Conservation (phyloP, 768 basidiomycete species). For the Mycena galopus region DNA sequence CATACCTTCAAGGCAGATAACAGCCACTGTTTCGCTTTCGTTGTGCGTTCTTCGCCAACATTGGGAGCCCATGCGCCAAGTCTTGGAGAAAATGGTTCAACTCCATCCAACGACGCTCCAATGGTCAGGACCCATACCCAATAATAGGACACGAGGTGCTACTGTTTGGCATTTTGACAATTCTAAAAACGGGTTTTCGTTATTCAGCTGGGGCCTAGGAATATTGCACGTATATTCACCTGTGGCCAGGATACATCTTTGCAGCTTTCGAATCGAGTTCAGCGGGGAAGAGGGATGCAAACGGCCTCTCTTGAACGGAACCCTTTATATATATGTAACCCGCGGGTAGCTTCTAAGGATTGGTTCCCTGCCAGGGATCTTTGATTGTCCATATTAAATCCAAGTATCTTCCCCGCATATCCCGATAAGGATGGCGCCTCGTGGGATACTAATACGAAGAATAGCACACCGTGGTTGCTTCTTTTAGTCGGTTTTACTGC, state of each 20-base stretch:
- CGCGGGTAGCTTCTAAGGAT: not conserved
- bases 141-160: conserved; percentile 34
- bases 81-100: not conserved
- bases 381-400: conserved; percentile 17
- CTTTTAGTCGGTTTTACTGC: no score
- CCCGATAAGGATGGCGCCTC: conserved; percentile 3
- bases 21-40: conserved; percentile 43
- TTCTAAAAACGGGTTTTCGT: not conserved
- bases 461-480: not conserved
- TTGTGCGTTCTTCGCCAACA: conserved; percentile 35
- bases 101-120: not conserved
- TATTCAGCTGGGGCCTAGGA: not conserved
- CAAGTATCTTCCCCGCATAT: conserved; percentile 18
- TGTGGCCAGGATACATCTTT: conserved; percentile 20
- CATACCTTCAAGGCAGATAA: conserved; percentile 45
- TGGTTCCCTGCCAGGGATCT: not conserved
- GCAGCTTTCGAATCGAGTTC: not conserved
- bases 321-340: conserved; percentile 11
- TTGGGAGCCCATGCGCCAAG: conserved; percentile 34
- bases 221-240: not conserved
- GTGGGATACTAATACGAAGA: not conserved
- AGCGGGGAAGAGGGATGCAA: not conserved
- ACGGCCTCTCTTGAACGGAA: not conserved
- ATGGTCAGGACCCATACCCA: conserved; percentile 13
- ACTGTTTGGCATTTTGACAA: conserved; percentile 31